A percentile compares a stretch with the other conserved stretches of the same genome.
Evolutionary conservation across 306 rosid species (phyloP).

Genomic region (Sicyos edulis): DNA sequence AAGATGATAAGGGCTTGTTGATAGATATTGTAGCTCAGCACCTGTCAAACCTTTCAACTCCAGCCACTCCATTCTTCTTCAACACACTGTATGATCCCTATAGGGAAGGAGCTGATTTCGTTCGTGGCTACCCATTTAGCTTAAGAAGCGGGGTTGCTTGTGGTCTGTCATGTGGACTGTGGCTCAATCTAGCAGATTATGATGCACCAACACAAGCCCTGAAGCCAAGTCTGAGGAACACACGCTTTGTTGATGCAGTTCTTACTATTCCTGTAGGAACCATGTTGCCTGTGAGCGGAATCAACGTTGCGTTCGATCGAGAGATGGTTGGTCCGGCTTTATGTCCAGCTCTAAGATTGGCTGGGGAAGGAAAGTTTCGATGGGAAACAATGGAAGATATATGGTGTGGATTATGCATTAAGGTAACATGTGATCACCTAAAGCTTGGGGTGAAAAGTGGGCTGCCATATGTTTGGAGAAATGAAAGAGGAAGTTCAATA

Average conservation of each 20-base stretch:
- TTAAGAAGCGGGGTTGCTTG: conserved; percentile 79
- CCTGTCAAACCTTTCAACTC: conserved; percentile 64
- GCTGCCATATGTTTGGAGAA: conserved; percentile 85
- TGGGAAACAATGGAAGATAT: conserved; percentile 98
- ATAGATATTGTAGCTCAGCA: conserved; percentile 77
- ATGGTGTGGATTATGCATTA: conserved; percentile 90
- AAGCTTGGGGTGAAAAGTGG: conserved; percentile 83
- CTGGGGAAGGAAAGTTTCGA: conserved; percentile 83
- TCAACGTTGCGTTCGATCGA: conserved; percentile 83
- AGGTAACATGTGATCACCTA: conserved; percentile 77
- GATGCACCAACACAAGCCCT: conserved; percentile 99
- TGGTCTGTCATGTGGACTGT: conserved; percentile 81
- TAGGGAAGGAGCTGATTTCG: conserved; percentile 86
- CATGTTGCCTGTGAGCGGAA: conserved; percentile 86
- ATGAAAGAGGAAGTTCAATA: conserved; percentile 70
- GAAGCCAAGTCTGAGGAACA: conserved; percentile 57
- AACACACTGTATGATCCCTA: conserved; percentile 94
- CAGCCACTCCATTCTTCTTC: conserved; percentile 99
- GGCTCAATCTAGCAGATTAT: conserved; percentile 87
- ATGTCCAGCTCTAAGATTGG: conserved; percentile 68
- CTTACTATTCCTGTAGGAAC: conserved; percentile 72
- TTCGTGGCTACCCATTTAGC: conserved; percentile 99
- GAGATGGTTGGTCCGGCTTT: conserved; percentile 73
- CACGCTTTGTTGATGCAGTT: conserved; percentile 85
- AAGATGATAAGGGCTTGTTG: conserved; percentile 46